Evolutionary conservation across 768 basidiomycete genomes (phyloP), one percentile per base, ranked within the genome.

Genomic region (Podaxis sp.): DNA sequence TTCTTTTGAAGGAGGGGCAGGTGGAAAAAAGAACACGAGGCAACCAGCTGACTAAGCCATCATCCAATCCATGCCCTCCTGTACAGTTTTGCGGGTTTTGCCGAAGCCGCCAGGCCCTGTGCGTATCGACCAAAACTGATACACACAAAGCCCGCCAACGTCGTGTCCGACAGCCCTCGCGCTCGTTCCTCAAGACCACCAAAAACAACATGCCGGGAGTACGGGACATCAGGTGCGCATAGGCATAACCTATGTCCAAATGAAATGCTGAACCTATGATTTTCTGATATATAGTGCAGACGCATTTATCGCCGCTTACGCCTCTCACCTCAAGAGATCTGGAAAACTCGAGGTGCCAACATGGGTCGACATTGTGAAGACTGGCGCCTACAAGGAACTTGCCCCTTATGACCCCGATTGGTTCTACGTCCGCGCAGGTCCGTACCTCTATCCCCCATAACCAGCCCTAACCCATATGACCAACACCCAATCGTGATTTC

Each of bases 351-450:
- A 99, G 82, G 93, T 99, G 65, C 96, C 96, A 70, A 89, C 87
- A 78, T 99, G 96, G 96, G 96, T 93, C 65, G 96, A 97, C 78
- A 81, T 98, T 71, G 97, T 99, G 76, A 99, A 99, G 85, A 99
- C 97, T 65, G 96, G 93, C 75, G 82, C 91, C 64, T 95, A 84
- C 86, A 99, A 99, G 79, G 97, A 99, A 81, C 93, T 97, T 65
- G 96, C 96, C 59, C 97, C 97, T 59, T 98, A 98, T 81, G 95
- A 99, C 79, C 92, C 94, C 48, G 97, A 99, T 79, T 99, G 97
- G 97, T 99, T 88, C 86, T 99, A 99, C 81, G 84, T 96, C 76
- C 94, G 97, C 72, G 93, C 96, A 80, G 96, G 96, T 97, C 73
- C 75, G 88, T 85, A 60, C 39, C 46, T 55, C 24, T 49, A 52